phyloP scores from a whole-genome alignment of 179 eudicot genomes.

The Pouteria campechiana region DNA sequence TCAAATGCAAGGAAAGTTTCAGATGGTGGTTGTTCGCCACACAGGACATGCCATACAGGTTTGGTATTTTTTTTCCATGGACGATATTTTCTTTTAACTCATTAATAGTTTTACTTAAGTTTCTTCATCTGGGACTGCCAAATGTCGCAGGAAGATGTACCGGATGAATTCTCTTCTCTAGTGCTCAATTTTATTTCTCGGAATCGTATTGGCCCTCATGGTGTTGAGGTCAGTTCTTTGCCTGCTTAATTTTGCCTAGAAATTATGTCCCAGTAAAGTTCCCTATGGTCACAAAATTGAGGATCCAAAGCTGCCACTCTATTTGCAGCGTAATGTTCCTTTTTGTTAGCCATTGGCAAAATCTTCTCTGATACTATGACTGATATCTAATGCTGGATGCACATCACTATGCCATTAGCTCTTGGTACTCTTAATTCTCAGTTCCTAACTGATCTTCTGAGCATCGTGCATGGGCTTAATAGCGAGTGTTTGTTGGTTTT shows the following conservation, averaged over 20 bases:
- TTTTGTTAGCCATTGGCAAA: too few relatives aligned
- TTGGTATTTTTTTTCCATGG: not conserved
- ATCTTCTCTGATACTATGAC: not conserved
- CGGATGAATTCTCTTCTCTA: slow-evolving; percentile 68
- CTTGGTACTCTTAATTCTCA: too few relatives aligned
- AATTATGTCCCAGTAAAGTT: not conserved
- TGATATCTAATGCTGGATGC: too few relatives aligned
- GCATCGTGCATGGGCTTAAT: too few relatives aligned
- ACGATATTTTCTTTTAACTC: not conserved
- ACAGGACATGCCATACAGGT: slow-evolving; percentile 99
- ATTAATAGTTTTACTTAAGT: not conserved
- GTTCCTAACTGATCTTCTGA: too few relatives aligned
- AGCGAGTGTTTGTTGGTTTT: too few relatives aligned
- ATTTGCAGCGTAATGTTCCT: too few relatives aligned
- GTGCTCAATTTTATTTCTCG: slow-evolving; percentile 72
- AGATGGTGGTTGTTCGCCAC: slow-evolving; percentile 87
- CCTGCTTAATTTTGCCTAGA: too few relatives aligned
- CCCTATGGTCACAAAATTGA: not conserved
- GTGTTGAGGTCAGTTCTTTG: slow-evolving; percentile 85
- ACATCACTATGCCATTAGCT: too few relatives aligned
- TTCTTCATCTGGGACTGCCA: not conserved
- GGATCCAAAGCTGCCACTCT: too few relatives aligned
- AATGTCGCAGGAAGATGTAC: slow-evolving; percentile 74
- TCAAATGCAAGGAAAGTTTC: slow-evolving; percentile 99
- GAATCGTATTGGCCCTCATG: slow-evolving; percentile 75